Evolutionary conservation across 2,329 filamentous ascomycete genomes (phyloP).

Genomic region (Pseudogymnoascus sp.): DNA sequence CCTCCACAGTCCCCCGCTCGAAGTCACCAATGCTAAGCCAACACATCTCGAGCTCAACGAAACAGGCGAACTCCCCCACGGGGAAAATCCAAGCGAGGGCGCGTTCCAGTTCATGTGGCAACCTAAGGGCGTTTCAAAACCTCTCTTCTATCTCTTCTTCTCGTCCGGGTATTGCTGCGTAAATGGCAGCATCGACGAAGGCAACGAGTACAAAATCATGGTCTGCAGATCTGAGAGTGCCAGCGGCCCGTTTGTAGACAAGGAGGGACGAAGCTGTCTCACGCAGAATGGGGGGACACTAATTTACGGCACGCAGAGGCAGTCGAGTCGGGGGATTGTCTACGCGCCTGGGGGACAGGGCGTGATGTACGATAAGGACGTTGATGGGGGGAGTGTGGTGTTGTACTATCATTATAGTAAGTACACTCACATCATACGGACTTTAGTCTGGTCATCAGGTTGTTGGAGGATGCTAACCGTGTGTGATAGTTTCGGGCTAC

Average conservation of each 20-base stretch:
- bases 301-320: conserved; percentile 39
- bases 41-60: conserved; percentile 47
- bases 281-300: conserved; percentile 35
- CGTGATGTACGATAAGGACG: not conserved
- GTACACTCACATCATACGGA: not conserved
- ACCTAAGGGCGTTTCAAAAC: not conserved
- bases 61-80: conserved; percentile 41
- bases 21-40: conserved; percentile 23
- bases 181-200: conserved; percentile 40
- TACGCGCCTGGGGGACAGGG: conserved; percentile 52
- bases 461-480: not conserved
- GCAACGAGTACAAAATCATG: conserved; percentile 57
- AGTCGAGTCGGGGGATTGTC: conserved; percentile 47
- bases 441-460: not conserved
- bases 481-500: not conserved
- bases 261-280: not conserved
- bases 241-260: conserved; percentile 38
- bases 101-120: conserved; percentile 41
- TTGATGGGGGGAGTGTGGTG: not conserved
- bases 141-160: conserved; percentile 58
- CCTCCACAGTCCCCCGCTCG: conserved; percentile 33
- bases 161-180: conserved; percentile 53
- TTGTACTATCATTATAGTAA: not conserved
- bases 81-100: conserved; percentile 38
- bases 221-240: conserved; percentile 50